These are phyloP conservation scores for Coemansia sp. DNA, from an alignment of 192 early-diverging fungal genomes.

Conservation along the genomic window DNA sequence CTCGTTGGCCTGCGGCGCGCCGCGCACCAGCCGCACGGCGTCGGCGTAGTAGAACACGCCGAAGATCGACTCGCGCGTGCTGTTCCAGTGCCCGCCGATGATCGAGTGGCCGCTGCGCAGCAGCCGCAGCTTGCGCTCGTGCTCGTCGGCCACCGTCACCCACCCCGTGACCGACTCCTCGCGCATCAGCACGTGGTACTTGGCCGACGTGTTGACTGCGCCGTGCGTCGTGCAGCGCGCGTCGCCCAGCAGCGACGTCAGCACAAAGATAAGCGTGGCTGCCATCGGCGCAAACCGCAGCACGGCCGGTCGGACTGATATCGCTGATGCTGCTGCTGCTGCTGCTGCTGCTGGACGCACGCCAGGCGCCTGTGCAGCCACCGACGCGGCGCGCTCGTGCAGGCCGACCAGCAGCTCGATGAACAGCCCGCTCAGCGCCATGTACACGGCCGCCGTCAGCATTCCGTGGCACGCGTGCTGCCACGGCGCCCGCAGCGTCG, in stretches of 20 bases:
- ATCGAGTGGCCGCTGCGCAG: slow-evolving; percentile 87
- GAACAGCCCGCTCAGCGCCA: slow-evolving; percentile 21
- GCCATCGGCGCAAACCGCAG: slow-evolving; percentile 22
- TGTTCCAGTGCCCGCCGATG: slow-evolving; percentile 76
- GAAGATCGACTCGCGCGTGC: slow-evolving; percentile 72
- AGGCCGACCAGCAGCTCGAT: slow-evolving; percentile 31
- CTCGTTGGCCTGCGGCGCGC: slow-evolving; percentile 18
- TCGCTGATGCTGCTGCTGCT: background rate
- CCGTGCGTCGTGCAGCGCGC: slow-evolving; percentile 54
- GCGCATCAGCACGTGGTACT: slow-evolving; percentile 58
- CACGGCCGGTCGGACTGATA: background rate
- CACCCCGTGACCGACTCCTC: slow-evolving; percentile 83
- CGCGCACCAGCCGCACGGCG: slow-evolving; percentile 59
- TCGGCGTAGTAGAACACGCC: slow-evolving; percentile 80
- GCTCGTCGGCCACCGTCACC: slow-evolving; percentile 63
- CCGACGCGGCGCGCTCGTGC: slow-evolving; percentile 20
- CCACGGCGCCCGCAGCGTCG: background rate
- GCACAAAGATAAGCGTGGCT: slow-evolving; percentile 9
- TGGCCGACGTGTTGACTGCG: slow-evolving; percentile 13
- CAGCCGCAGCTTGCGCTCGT: slow-evolving; percentile 59
- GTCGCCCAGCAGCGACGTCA: slow-evolving; percentile 33
- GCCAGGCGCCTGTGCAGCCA: background rate
- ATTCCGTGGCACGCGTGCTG: slow-evolving; percentile 25
- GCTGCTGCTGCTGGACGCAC: background rate
- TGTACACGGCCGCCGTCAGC: slow-evolving; percentile 22